Evolutionary conservation across 805 yeast species (phyloP), one percentile per base, ranked within the genome.

Genomic region (Ogataea henricii): DNA sequence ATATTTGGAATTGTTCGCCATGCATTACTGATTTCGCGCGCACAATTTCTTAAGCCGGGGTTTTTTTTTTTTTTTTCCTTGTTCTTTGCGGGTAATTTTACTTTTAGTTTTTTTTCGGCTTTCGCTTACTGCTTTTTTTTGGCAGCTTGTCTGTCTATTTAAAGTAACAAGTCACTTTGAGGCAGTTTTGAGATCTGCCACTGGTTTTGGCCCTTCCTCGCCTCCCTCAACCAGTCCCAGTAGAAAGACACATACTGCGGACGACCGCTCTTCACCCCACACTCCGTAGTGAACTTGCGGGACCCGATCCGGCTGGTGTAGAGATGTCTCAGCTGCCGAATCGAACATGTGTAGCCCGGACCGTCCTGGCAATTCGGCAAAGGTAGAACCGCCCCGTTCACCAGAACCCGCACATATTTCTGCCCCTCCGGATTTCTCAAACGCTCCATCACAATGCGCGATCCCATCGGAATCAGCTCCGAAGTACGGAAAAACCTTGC

Each of bases 391-490:
- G 81, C 82, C 48, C 79, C 84, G 55, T 80, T 79, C 21, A 79
- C 57, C 9, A 78, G 63, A 23, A 70, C 65, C 59, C 85, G 73
- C 13, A 79, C 78, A 56, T 66, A 81, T 14, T 55, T 53, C 7
- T 52, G 49, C 9, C 26, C 23, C 10, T 34, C 48, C 12, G 36
- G 17, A 20, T 32, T 18, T 5, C 59, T 60, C 47, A 77, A 62
- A 53, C 80, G 70, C 64, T 82, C 86, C 21, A 77, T 58, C 26
- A 77, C 67, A 16, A 79, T 56, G 50, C 81, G 69, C 2, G 78
- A 82, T 29, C 83, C 85, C 82, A 77, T 77, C 44, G 86, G 87
- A 21, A 72, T 72, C 37, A 79, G 61, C 55, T 81, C 78, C 6
- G 63, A 73, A 41, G 58, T 65, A 55, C 62, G 65, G 58, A 76